Percentiles rank a stretch among this genome's conserved stretches.
phyloP scores from a whole-genome alignment of 768 basidiomycete genomes.

The Suillus variegatus region DNA sequence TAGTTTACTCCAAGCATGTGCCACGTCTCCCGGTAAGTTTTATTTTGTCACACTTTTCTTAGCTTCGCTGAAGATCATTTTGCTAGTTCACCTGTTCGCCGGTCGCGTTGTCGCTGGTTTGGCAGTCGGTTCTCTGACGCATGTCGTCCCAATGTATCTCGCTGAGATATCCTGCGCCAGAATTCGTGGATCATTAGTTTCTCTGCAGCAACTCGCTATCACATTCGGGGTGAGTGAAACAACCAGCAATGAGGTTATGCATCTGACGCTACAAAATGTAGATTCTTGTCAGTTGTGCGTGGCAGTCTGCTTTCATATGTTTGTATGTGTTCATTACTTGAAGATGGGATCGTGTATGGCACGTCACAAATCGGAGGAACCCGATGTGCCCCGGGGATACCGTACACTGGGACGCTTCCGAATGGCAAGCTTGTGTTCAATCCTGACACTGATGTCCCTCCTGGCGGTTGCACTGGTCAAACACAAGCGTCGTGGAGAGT shows the following conservation, averaged over 20 bases:
- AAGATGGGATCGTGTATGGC: constrained; percentile 35
- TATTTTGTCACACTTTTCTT: background rate
- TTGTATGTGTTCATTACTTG: background rate
- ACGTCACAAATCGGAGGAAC: constrained; percentile 37
- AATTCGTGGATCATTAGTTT: constrained; percentile 37
- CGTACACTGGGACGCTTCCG: constrained; percentile 31
- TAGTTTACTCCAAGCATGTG: constrained; percentile 32
- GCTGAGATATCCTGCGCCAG: constrained; percentile 42
- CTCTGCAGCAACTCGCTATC: constrained; percentile 37
- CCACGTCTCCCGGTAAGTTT: constrained; percentile 23
- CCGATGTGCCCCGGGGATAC: constrained; percentile 27
- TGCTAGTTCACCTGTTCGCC: constrained; percentile 27
- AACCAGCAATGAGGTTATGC: background rate
- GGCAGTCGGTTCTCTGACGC: constrained; percentile 23
- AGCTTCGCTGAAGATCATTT: background rate
- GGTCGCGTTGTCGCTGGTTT: constrained; percentile 28
- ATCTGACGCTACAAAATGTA: constrained; percentile 8
- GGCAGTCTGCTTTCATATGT: background rate
- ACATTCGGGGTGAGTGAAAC: constrained; percentile 33
- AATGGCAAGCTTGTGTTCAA: constrained; percentile 33
- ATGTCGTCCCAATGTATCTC: constrained; percentile 34
- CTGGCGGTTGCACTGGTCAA: constrained; percentile 33
- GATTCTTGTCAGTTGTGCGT: constrained; percentile 35
- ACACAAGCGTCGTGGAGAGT: constrained; percentile 35
- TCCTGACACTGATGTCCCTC: constrained; percentile 30